Evolutionary conservation across 805 yeast species (phyloP).

Genomic region (Lachancea dasiensis): DNA sequence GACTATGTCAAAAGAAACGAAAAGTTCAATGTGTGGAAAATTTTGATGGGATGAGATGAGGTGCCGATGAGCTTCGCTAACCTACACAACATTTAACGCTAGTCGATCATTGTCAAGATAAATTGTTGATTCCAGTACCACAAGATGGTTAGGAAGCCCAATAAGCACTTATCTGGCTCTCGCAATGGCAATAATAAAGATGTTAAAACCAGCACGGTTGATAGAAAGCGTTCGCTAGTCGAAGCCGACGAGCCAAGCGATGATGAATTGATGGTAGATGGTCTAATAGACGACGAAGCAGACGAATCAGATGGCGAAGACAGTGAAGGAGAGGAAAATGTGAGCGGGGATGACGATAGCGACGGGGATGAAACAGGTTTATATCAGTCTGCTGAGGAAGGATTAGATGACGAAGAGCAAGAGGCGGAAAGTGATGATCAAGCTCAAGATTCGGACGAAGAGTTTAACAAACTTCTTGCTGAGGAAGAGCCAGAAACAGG

Average conservation of each 20-base stretch:
- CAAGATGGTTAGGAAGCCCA: background rate
- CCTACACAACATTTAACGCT: no score
- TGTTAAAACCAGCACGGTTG: background rate
- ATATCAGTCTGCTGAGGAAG: conserved; percentile 7
- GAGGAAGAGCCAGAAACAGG: conserved; percentile 35
- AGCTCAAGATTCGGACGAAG: conserved; percentile 11
- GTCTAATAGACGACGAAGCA: conserved; percentile 24
- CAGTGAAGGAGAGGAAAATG: conserved; percentile 14
- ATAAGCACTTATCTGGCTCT: background rate
- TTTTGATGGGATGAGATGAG: conserved; percentile 18
- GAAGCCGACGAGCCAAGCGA: conserved; percentile 15
- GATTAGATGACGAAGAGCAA: conserved; percentile 32
- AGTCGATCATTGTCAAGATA: no score
- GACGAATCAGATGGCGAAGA: conserved; percentile 14
- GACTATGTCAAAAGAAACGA: conserved; percentile 6
- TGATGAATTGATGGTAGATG: conserved; percentile 17
- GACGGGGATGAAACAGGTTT: conserved; percentile 16
- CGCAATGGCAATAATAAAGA: background rate
- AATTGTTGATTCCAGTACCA: no score
- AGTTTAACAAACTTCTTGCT: conserved; percentile 13
- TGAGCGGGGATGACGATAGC: conserved; percentile 17
- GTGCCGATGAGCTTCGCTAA: background rate
- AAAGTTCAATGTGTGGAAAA: background rate
- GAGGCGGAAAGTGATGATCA: conserved; percentile 12
- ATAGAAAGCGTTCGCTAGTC: conserved; percentile 23